Percentiles rank a stretch among this genome's conserved stretches.
phyloP scores from a whole-genome alignment of 352 stramenopile genomes.

The Globisporangium perplexum region DNA sequence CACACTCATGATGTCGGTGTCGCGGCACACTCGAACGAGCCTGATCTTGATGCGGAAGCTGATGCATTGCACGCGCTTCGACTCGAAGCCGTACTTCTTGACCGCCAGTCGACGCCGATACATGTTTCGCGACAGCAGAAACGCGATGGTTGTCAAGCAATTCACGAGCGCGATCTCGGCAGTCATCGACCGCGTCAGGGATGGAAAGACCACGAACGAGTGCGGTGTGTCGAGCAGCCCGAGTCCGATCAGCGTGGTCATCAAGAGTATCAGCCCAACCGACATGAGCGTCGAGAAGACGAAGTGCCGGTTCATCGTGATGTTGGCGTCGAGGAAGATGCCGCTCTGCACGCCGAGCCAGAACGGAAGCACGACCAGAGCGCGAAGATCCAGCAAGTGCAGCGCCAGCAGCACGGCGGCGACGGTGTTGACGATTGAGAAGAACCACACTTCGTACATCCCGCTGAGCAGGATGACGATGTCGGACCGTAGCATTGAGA shows the following conservation, averaged over 20 bases:
- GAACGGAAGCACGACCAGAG: slow-evolving; percentile 5
- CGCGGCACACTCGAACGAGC: not conserved
- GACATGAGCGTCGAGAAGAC: not conserved
- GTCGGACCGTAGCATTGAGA: slow-evolving; percentile 16
- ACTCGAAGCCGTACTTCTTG: not conserved
- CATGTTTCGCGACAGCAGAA: slow-evolving; percentile 2
- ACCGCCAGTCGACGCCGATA: not conserved
- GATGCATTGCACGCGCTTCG: slow-evolving; percentile 2
- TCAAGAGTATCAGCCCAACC: not conserved
- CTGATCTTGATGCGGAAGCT: slow-evolving; percentile 1
- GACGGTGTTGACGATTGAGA: slow-evolving; percentile 15
- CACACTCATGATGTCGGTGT: not conserved
- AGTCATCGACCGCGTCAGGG: not conserved
- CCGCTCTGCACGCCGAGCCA: slow-evolving; percentile 15
- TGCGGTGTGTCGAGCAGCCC: not conserved
- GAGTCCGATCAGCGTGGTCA: not conserved
- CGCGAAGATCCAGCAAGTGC: slow-evolving; percentile 11
- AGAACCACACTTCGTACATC: slow-evolving; percentile 30
- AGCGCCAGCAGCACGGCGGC: slow-evolving; percentile 9
- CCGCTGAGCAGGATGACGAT: slow-evolving; percentile 14
- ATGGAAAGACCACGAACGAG: not conserved
- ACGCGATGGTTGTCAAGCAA: not conserved
- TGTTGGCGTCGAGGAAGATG: slow-evolving; percentile 20
- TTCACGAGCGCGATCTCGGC: slow-evolving; percentile 1
- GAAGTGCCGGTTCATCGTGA: slow-evolving; percentile 1